Conservation (phyloP, 352 stramenopile genomes). For the Globisporangium splendens region DNA sequence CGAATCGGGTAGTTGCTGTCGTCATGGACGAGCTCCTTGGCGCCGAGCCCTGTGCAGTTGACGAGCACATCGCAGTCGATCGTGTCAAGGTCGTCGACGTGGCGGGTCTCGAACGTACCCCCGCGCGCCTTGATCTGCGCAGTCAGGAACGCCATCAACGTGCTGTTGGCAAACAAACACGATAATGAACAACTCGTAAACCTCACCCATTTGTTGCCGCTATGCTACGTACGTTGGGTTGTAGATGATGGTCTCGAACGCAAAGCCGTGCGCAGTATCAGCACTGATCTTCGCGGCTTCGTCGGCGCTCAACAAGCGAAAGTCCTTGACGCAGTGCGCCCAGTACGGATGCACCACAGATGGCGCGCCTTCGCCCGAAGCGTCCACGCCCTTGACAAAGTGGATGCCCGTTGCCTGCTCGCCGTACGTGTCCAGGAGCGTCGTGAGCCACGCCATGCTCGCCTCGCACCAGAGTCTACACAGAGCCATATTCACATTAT, state of each 20-base stretch:
- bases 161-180: conserved; percentile 21
- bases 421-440: conserved; percentile 33
- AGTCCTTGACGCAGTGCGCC: conserved; percentile 60
- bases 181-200: conserved; percentile 3
- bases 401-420: conserved; percentile 47
- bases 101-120: conserved; percentile 46
- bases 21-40: conserved; percentile 41
- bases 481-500: no score
- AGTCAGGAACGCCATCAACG: conserved; percentile 47
- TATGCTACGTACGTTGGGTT: conserved; percentile 33
- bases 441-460: conserved; percentile 54
- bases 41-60: conserved; percentile 57
- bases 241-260: conserved; percentile 66
- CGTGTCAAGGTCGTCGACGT: conserved; percentile 28
- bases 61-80: conserved; percentile 50
- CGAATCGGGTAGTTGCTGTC: conserved; percentile 49
- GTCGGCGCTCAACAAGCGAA: conserved; percentile 35
- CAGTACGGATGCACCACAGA: conserved; percentile 55
- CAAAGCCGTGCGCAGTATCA: conserved; percentile 41
- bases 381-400: conserved; percentile 42
- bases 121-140: conserved; percentile 40
- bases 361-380: conserved; percentile 30
- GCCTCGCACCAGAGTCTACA: conserved; percentile 60
- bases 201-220: neutral
- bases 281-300: conserved; percentile 36